Evolutionary conservation across 1,284 basidiomycete species (phyloP), one percentile per base, ranked within the genome.

Genomic region (Pisolithus thermaeus): DNA sequence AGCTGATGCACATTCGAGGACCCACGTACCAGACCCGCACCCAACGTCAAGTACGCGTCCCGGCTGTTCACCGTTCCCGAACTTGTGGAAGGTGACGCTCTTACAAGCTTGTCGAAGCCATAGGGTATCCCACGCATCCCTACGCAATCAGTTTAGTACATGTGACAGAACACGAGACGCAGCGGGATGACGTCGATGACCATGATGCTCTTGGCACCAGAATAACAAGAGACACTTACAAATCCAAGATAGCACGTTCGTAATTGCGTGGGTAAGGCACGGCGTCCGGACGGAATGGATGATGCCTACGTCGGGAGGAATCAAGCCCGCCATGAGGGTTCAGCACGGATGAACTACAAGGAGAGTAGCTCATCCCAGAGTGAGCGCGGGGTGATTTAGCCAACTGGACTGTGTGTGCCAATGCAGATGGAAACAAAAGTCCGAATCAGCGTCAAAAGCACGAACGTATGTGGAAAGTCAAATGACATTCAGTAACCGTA

Each of bases 211-310:
- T 27, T 5, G 28, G 11, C 41, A 27, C 11, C 11, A 14, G 30
- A 20, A n/a, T 5, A 51, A 43, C 51, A 47, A 8, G 58, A 16
- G 20, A 7, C 8, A 74, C 84, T 71, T 62, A 86, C 84, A 83
- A 63, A 67, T 87, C 84, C 18, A 85, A 61, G 27, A 81, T 76
- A 32, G 76, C 71, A 25, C 75, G 66, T 53, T 80, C 82, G 59
- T 83, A 86, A 58, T 74, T 79, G 56, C 81, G 71, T 12, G 84
- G 84, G 63, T 85, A 87, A 11, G 84, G 84, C 3, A 80, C 83
- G 42, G 77, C 74, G 22, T 71, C 61, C 38, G 64, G 61, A 4
- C 67, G 54, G 57, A 72, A 79, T 9, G 77, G 70, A 61, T 87
- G 83, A 53, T 85, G 77, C 58, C 73, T 77, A 62, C 77, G 76